phyloP scores from a whole-genome alignment of 768 basidiomycete species.

The Roridomyces roridus region DNA sequence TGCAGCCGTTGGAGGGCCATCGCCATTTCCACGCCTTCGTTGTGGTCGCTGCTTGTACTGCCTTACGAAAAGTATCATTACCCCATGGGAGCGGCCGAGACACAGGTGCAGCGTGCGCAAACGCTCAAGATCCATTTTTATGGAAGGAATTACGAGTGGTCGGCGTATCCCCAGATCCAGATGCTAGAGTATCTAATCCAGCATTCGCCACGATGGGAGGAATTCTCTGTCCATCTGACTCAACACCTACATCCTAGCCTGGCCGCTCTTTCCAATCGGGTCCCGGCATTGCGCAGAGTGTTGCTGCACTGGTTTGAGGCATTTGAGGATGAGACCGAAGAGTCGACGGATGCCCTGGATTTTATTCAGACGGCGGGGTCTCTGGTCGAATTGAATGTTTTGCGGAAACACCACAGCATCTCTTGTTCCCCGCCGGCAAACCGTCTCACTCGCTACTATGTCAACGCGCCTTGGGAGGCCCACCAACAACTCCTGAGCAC shows the following conservation, averaged over 20 bases:
- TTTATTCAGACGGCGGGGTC: not conserved
- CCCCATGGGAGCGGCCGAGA: not conserved
- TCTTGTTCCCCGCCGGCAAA: not conserved
- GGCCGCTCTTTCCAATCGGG: not conserved
- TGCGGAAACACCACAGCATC: not conserved
- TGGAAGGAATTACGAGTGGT: not conserved
- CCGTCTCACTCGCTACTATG: not conserved
- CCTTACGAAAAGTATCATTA: not conserved
- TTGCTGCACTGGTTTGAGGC: not conserved
- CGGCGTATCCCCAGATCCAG: not conserved
- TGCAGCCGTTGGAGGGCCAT: conserved; percentile 2
- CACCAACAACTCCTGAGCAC: not conserved
- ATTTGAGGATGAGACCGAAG: not conserved
- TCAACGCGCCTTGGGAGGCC: not conserved
- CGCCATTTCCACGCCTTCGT: not conserved
- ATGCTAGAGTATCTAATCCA: not conserved
- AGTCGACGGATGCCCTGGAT: not conserved
- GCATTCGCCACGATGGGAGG: not conserved
- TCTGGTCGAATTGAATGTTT: not conserved
- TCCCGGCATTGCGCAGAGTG: not conserved
- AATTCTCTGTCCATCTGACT: not conserved
- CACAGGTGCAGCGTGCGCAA: not conserved
- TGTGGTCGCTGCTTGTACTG: not conserved
- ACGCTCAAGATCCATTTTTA: conserved; percentile 10
- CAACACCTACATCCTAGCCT: not conserved